A percentile compares a stretch with the other conserved stretches of the same genome.
Conservation (phyloP, 306 rosid genomes). For the Chamaecrista fasciculata region DNA sequence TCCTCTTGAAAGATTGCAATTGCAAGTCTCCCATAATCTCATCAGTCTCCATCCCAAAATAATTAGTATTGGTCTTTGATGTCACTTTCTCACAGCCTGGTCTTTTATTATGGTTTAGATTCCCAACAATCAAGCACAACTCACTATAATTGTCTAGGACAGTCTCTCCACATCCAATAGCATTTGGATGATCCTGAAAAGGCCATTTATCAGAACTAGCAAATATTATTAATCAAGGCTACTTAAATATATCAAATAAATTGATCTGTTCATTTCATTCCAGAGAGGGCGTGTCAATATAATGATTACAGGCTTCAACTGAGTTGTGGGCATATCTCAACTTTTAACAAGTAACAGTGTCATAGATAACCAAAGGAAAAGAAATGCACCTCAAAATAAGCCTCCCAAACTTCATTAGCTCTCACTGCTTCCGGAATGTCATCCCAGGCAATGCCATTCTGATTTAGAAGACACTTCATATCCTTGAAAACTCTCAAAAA, state of each 20-base stretch:
- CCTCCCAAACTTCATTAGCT: slow-evolving; percentile 28
- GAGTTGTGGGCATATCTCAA: background rate
- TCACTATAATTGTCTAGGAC: slow-evolving; percentile 32
- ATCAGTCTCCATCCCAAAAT: slow-evolving; percentile 1
- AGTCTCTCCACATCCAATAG: slow-evolving; percentile 27
- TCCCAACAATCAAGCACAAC: slow-evolving; percentile 30
- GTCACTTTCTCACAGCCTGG: slow-evolving; percentile 15
- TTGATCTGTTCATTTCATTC: background rate
- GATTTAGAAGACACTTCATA: slow-evolving; percentile 16
- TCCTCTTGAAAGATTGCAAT: slow-evolving; percentile 36
- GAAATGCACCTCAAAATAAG: slow-evolving; percentile 36
- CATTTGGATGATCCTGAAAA: slow-evolving; percentile 41
- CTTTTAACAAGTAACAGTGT: background rate
- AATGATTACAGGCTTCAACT: background rate
- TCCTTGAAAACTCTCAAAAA: slow-evolving; percentile 32
- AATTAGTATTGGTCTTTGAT: slow-evolving; percentile 4
- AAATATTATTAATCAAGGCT: background rate
- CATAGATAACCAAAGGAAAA: slow-evolving; percentile 9
- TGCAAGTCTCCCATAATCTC: slow-evolving; percentile 23
- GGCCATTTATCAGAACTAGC: slow-evolving; percentile 7
- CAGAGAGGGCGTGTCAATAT: background rate
- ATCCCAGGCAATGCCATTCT: slow-evolving; percentile 27
- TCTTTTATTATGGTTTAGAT: slow-evolving; percentile 18
- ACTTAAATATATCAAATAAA: background rate
- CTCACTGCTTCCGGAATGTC: slow-evolving; percentile 17